Percentiles rank a stretch among this genome's conserved stretches.
These are phyloP conservation scores for Puccinia coronata DNA, from an alignment of 1,284 basidiomycete species.

Conservation along the genomic window DNA sequence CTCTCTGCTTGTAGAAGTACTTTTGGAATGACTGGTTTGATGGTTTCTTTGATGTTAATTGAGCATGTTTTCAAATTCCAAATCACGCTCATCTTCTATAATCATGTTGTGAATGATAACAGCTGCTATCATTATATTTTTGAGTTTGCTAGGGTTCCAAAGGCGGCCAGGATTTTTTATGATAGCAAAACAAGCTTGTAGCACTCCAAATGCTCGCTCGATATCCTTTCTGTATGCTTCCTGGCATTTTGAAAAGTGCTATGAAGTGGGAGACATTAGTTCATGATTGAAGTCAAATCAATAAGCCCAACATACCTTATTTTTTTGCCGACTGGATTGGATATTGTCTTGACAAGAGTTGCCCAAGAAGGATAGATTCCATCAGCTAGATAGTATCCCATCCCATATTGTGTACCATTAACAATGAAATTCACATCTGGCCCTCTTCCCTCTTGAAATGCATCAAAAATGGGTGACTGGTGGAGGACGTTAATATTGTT, in stretches of 20 bases:
- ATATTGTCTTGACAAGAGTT: too few relatives aligned
- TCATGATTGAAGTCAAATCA: too few relatives aligned
- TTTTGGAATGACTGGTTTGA: background rate
- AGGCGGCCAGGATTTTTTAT: background rate
- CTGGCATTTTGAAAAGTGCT: too few relatives aligned
- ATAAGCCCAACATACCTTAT: background rate
- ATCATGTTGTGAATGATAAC: too few relatives aligned
- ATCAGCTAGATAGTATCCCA: slow-evolving; percentile 18
- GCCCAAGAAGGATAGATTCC: too few relatives aligned
- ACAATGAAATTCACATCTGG: background rate
- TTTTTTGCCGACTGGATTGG: too few relatives aligned
- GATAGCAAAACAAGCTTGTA: background rate
- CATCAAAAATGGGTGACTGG: background rate
- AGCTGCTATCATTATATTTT: background rate
- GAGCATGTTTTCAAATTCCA: background rate
- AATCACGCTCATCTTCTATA: background rate
- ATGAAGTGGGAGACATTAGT: background rate
- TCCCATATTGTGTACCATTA: background rate
- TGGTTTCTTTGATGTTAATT: background rate
- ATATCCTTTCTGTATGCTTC: too few relatives aligned
- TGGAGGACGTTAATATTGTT: too few relatives aligned
- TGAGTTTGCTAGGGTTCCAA: background rate
- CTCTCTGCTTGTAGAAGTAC: background rate
- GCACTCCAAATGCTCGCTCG: too few relatives aligned
- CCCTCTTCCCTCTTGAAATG: background rate